Evolutionary conservation across 2,329 filamentous ascomycete species (phyloP), one percentile per base, ranked within the genome.

Genomic region (Hawksworthiomyces lignivorus): DNA sequence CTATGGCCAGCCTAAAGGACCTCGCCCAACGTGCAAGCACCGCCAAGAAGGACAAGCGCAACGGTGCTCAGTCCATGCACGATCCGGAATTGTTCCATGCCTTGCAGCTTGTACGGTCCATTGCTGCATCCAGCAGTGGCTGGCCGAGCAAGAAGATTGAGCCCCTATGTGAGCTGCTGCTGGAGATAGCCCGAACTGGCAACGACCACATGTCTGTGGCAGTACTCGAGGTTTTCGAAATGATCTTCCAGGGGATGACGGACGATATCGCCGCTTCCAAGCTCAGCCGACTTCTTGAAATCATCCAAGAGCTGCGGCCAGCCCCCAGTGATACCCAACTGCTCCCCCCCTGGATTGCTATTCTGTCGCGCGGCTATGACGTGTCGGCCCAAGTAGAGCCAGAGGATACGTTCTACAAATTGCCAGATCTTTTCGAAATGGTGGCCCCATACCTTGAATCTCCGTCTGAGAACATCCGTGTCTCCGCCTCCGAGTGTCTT

Each of bases 111-210:
- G 83, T 95, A 50, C 96, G 94, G 71, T 85, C 86, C 0, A 78
- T 98, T 46, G 88, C 92, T 1, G 73, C 77, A 4, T 87, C 87
- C 5, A 90, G 87, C 45, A 86, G 87, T 30, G 92, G 92, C 38
- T 98, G 92, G 92, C 92, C 92, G 1, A 95, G 84, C 67, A 87
- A 84, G 68, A 95, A 94, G 65, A 94, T 96, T 41, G 92, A 98
- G 64, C 72, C 83, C 3, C 69, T 98, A 26, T 96, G 89, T 61
- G 89, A 97, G 62, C 68, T 95, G 41, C 68, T 98, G 44, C 77
- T 98, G 52, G 80, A 81, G 51, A 94, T 97, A 48, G 90, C 90
- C 22, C 82, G 82, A 56, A 89, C 85, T 8, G 92, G 80, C 61
- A 96, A 94, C 60, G 89, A 97, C 59, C 94, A 90, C 61, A 82